phyloP scores from a whole-genome alignment of 768 basidiomycete species.

The Panus rudis region DNA sequence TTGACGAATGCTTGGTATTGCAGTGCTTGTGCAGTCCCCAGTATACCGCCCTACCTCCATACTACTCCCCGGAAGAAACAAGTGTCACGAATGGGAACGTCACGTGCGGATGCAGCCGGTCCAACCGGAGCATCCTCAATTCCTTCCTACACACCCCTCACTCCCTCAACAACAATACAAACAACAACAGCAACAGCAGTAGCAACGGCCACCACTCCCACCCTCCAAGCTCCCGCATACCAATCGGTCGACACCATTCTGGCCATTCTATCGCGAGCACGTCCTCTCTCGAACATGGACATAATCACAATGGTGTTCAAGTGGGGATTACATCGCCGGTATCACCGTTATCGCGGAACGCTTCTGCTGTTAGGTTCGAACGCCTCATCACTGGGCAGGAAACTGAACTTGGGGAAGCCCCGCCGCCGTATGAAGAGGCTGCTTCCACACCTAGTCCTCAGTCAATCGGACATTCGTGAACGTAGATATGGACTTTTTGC shows the following conservation, averaged over 20 bases:
- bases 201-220: conserved; percentile 6
- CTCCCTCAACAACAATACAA: neutral
- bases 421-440: conserved; percentile 60
- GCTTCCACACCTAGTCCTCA: neutral
- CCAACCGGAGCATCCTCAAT: no score
- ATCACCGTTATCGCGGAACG: conserved; percentile 2
- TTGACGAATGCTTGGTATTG: conserved; percentile 2
- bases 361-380: conserved; percentile 54
- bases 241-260: conserved; percentile 1
- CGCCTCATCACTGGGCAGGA: conserved; percentile 78
- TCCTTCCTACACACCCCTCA: neutral
- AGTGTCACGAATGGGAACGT: no score
- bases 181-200: neutral
- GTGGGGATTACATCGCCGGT: no score
- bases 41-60: conserved; percentile 73
- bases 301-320: no score
- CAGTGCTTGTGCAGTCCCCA: conserved; percentile 81
- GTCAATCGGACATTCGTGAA: no score
- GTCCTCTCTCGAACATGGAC: neutral
- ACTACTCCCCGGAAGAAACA: no score
- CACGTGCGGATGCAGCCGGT: no score
- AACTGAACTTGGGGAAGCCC: conserved; percentile 74
- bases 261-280: neutral
- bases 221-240: conserved; percentile 3
- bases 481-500: no score